phyloP scores from a whole-genome alignment of 1,284 basidiomycete genomes.

The Puccinia triticina region DNA sequence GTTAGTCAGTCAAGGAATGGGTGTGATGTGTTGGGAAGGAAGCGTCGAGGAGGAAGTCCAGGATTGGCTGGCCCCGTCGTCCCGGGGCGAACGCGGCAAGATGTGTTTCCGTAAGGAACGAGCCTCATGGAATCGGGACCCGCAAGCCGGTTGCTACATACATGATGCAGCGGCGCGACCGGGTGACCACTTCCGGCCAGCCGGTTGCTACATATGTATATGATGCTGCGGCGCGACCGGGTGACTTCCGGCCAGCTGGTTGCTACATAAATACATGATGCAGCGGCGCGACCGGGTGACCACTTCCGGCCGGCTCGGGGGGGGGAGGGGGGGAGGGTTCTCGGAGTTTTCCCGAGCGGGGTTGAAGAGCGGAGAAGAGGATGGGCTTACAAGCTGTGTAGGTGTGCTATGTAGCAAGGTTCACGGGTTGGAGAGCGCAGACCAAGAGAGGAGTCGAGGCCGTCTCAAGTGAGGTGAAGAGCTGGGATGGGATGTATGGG shows the following conservation, averaged over 20 bases:
- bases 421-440: neutral
- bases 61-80: neutral
- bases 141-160: neutral
- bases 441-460: neutral
- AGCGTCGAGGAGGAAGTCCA: neutral
- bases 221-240: too few relatives aligned
- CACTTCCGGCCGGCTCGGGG: too few relatives aligned
- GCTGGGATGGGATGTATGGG: neutral
- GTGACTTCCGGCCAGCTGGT: too few relatives aligned
- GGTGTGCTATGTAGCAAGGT: neutral
- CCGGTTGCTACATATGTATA: too few relatives aligned
- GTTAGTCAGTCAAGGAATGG: neutral
- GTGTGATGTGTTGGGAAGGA: neutral
- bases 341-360: neutral
- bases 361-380: neutral
- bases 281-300: too few relatives aligned
- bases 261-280: too few relatives aligned
- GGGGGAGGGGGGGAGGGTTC: too few relatives aligned
- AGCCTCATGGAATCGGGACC: neutral
- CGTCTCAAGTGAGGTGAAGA: neutral
- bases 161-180: too few relatives aligned
- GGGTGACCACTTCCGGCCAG: too few relatives aligned
- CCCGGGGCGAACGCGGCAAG: too few relatives aligned
- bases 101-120: too few relatives aligned
- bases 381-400: neutral